Percentiles rank a stretch among this genome's conserved stretches.
phyloP scores from a whole-genome alignment of 805 yeast genomes.

The Osmozyma mogii region DNA sequence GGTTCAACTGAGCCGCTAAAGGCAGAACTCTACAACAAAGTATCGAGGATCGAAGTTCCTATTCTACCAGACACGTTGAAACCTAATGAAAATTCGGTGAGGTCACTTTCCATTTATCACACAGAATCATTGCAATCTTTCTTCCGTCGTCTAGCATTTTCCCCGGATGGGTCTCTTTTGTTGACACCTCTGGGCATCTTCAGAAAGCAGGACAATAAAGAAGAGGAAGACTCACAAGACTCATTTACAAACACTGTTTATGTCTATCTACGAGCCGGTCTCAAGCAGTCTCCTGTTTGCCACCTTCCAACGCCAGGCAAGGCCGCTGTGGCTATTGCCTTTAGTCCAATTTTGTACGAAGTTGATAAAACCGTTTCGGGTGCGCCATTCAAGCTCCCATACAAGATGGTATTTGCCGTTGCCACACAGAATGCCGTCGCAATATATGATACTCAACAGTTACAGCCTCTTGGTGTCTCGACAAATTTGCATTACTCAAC shows the following conservation, averaged over 20 bases:
- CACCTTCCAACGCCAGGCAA: conserved; percentile 72
- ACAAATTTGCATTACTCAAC: conserved; percentile 82
- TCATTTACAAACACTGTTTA: conserved; percentile 62
- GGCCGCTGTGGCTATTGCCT: conserved; percentile 78
- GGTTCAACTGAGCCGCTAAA: no score
- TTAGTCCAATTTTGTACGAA: conserved; percentile 58
- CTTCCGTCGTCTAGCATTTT: conserved; percentile 76
- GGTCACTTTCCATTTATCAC: conserved; percentile 44
- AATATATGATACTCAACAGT: conserved; percentile 70
- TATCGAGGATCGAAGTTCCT: no score
- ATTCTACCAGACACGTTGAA: not conserved
- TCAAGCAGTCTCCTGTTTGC: conserved; percentile 65
- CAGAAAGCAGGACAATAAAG: conserved; percentile 19
- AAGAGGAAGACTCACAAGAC: conserved; percentile 17
- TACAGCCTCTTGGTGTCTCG: conserved; percentile 63
- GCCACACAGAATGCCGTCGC: conserved; percentile 85
- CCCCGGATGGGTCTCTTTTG: conserved; percentile 83
- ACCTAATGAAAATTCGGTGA: not conserved
- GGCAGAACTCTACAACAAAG: no score
- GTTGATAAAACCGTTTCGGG: conserved; percentile 12
- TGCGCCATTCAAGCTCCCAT: conserved; percentile 49
- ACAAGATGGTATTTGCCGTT: conserved; percentile 82
- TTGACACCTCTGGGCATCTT: conserved; percentile 67
- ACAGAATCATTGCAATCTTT: conserved; percentile 86
- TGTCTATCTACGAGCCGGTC: conserved; percentile 64